These are phyloP conservation scores for Annulohypoxylon bovei DNA, from an alignment of 495 filamentous ascomycete species.

Conservation along the genomic window DNA sequence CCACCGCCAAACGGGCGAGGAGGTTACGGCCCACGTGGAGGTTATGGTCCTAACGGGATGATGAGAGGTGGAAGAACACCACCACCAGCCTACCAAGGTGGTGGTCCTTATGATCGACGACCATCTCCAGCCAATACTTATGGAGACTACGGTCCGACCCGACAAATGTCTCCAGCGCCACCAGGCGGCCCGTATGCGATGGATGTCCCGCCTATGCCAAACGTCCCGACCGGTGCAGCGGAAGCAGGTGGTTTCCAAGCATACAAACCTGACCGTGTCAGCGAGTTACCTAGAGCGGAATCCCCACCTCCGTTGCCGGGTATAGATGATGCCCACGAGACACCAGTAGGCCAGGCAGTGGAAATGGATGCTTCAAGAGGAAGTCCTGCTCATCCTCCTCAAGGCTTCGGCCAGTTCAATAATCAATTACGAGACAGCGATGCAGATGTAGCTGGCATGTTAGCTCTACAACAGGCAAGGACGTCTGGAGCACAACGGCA, in stretches of 20 bases:
- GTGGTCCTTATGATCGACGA: conserved; percentile 57
- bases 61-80: conserved; percentile 65
- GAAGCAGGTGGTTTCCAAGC: conserved; percentile 49
- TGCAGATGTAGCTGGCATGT: conserved; percentile 72
- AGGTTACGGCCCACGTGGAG: conserved; percentile 63
- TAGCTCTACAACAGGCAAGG: conserved; percentile 70
- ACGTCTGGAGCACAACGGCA: conserved; percentile 51
- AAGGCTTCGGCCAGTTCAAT: conserved; percentile 57
- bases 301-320: conserved; percentile 73
- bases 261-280: conserved; percentile 53
- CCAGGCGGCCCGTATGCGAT: conserved; percentile 49
- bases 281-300: conserved; percentile 61
- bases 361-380: conserved; percentile 80
- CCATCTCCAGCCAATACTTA: conserved; percentile 60
- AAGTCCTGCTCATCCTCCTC: conserved; percentile 57
- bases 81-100: conserved; percentile 61
- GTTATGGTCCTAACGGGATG: conserved; percentile 61
- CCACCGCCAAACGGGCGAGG: conserved; percentile 50
- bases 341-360: conserved; percentile 73
- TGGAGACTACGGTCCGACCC: conserved; percentile 46
- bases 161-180: conserved; percentile 50
- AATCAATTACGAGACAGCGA: conserved; percentile 70
- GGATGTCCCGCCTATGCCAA: conserved; percentile 47
- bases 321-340: conserved; percentile 51
- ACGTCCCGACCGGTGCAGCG: conserved; percentile 32